Evolutionary conservation across 768 basidiomycete species (phyloP).

Genomic region (Panellus pusillus): DNA sequence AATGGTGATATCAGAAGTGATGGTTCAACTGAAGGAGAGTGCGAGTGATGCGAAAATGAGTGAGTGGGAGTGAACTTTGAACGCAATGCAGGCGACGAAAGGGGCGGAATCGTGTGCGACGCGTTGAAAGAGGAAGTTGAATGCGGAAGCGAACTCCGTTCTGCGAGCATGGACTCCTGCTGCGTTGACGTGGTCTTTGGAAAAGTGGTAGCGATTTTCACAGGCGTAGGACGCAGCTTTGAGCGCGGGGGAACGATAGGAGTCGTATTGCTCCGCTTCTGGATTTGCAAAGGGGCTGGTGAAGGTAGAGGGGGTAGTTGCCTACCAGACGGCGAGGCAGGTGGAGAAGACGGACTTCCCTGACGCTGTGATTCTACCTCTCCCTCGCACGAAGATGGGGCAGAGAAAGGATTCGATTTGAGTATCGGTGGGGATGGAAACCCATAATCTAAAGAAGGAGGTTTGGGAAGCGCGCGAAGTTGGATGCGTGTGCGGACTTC

Average conservation of each 20-base stretch:
- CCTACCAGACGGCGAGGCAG: background rate
- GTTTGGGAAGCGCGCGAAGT: background rate
- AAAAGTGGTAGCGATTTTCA: slow-evolving; percentile 10
- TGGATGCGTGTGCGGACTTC: background rate
- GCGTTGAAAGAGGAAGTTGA: background rate
- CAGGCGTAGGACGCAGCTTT: slow-evolving; percentile 15
- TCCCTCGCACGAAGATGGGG: background rate
- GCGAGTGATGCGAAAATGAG: slow-evolving; percentile 1
- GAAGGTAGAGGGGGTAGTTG: background rate
- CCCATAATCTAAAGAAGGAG: slow-evolving; percentile 5
- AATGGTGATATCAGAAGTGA: slow-evolving; percentile 16
- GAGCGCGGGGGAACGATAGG: slow-evolving; percentile 18
- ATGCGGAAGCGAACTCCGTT: background rate
- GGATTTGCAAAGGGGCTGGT: slow-evolving; percentile 2
- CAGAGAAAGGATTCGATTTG: background rate
- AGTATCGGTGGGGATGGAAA: slow-evolving; percentile 4
- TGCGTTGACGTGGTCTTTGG: background rate
- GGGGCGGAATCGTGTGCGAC: slow-evolving; percentile 10
- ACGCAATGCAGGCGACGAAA: background rate
- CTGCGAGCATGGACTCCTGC: background rate
- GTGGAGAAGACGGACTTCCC: background rate
- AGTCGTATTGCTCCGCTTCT: background rate
- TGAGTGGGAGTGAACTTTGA: slow-evolving; percentile 1
- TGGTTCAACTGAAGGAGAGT: slow-evolving; percentile 7
- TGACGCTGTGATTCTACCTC: background rate